Percentiles rank a stretch among this genome's conserved stretches.
Evolutionary conservation across 2,329 filamentous ascomycete species (phyloP).

Genomic region (Fusarium circinatum): DNA sequence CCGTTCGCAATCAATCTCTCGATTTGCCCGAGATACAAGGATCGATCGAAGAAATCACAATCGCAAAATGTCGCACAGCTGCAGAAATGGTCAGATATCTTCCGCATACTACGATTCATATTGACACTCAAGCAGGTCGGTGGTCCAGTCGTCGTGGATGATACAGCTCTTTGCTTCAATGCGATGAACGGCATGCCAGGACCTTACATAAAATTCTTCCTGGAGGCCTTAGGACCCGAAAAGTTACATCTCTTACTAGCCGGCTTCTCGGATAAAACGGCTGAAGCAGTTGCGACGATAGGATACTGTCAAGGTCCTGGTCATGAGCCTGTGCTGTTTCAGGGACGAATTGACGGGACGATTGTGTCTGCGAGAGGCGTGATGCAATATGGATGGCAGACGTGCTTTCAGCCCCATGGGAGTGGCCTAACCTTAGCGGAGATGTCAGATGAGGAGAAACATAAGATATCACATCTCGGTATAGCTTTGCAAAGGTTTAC

Average conservation of each 20-base stretch:
- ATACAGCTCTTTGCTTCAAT: not conserved
- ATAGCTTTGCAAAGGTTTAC: not conserved
- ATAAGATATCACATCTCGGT: not conserved
- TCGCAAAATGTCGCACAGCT: not conserved
- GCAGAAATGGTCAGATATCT: not conserved
- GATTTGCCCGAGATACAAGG: not conserved
- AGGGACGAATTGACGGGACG: not conserved
- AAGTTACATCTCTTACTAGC: not conserved
- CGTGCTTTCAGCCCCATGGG: not conserved
- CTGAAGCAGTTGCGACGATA: not conserved
- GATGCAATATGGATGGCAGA: not conserved
- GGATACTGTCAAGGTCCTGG: not conserved
- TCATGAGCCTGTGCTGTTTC: not conserved
- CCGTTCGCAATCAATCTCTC: not conserved
- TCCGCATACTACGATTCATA: rapidly evolving
- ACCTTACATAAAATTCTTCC: not conserved
- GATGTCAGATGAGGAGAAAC: not conserved
- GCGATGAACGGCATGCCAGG: not conserved
- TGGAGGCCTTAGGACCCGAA: not conserved
- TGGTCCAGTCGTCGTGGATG: not conserved
- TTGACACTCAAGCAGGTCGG: not conserved
- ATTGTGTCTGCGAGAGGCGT: not conserved
- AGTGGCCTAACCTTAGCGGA: not conserved
- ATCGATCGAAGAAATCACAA: not conserved
- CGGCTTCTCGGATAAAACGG: not conserved